A percentile compares a stretch with the other conserved stretches of the same genome.
Evolutionary conservation across 768 basidiomycete species (phyloP).

Genomic region (Cyathus striatus): DNA sequence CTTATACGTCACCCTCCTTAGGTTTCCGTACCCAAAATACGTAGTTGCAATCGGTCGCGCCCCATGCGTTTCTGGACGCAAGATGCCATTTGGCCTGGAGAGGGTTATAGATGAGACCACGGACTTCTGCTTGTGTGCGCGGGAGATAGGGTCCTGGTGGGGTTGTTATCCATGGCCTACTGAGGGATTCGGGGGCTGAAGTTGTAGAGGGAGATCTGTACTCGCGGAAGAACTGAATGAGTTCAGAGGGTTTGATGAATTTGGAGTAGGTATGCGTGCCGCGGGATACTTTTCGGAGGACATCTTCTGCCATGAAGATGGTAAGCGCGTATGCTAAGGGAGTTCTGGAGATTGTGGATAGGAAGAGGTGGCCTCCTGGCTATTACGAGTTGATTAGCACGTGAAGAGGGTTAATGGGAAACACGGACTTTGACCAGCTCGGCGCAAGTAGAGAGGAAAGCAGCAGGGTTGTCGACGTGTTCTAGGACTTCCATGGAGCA

Average conservation of each 20-base stretch:
- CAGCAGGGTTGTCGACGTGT: conserved; percentile 89
- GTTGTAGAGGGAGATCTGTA: conserved; percentile 31
- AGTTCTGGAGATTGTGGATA: conserved; percentile 89
- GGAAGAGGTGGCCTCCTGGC: conserved; percentile 94
- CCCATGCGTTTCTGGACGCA: conserved; percentile 52
- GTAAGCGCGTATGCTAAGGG: conserved; percentile 45
- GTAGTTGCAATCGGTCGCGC: conserved; percentile 66
- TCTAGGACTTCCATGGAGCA: conserved; percentile 98
- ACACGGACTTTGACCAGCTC: conserved; percentile 74
- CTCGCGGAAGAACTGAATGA: conserved; percentile 74
- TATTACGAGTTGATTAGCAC: conserved; percentile 21
- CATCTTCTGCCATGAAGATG: conserved; percentile 69
- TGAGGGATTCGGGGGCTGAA: conserved; percentile 7
- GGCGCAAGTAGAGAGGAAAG: conserved; percentile 78
- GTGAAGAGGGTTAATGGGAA: background rate
- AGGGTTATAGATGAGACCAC: conserved; percentile 75
- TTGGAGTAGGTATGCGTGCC: conserved; percentile 94
- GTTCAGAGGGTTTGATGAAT: conserved; percentile 82
- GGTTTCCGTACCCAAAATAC: conserved; percentile 87
- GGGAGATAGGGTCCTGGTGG: conserved; percentile 42
- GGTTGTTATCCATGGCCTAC: conserved; percentile 55
- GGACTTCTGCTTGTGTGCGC: conserved; percentile 70
- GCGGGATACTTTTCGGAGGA: conserved; percentile 71
- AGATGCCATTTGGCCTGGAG: conserved; percentile 65
- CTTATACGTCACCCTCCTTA: background rate